Conservation (phyloP, 1,139 yeast genomes). For the Candida mesenterica region DNA sequence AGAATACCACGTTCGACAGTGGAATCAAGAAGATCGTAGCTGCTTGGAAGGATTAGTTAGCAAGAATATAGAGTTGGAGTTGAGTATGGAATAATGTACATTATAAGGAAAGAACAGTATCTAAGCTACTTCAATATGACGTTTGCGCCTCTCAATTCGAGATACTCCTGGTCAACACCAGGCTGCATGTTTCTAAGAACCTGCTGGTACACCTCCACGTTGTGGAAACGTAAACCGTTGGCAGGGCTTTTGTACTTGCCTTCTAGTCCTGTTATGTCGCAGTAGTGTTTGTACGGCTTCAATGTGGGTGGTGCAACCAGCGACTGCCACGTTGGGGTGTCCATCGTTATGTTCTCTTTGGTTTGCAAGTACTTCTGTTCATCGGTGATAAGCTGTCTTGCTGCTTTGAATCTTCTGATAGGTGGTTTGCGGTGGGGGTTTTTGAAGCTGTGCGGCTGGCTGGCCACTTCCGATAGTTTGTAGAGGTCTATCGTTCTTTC, state of each 20-base stretch:
- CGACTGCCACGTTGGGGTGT: constrained; percentile 58
- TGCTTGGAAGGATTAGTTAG: constrained; percentile 24
- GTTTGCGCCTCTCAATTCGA: constrained; percentile 85
- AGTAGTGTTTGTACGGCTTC: constrained; percentile 76
- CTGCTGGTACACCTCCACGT: constrained; percentile 78
- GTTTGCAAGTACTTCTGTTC: constrained; percentile 64
- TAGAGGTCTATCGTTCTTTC: constrained; percentile 22
- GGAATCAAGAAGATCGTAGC: constrained; percentile 34
- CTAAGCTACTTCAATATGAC: constrained; percentile 70
- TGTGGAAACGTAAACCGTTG: constrained; percentile 74
- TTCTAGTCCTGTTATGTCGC: constrained; percentile 90
- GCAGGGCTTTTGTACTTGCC: constrained; percentile 76
- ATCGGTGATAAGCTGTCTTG: constrained; percentile 72
- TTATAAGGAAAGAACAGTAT: too few relatives aligned
- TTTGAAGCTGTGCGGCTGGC: constrained; percentile 54
- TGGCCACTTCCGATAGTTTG: constrained; percentile 41
- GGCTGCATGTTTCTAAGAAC: constrained; percentile 79
- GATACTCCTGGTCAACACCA: constrained; percentile 91
- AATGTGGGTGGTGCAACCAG: constrained; percentile 88
- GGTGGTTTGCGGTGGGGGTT: constrained; percentile 47
- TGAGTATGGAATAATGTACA: too few relatives aligned
- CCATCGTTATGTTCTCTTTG: constrained; percentile 37
- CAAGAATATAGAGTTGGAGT: not conserved
- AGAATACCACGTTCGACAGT: constrained; percentile 38
- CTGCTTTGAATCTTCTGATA: constrained; percentile 68